phyloP scores from a whole-genome alignment of 208 protist genomes.

The Crithidia brevicula region DNA sequence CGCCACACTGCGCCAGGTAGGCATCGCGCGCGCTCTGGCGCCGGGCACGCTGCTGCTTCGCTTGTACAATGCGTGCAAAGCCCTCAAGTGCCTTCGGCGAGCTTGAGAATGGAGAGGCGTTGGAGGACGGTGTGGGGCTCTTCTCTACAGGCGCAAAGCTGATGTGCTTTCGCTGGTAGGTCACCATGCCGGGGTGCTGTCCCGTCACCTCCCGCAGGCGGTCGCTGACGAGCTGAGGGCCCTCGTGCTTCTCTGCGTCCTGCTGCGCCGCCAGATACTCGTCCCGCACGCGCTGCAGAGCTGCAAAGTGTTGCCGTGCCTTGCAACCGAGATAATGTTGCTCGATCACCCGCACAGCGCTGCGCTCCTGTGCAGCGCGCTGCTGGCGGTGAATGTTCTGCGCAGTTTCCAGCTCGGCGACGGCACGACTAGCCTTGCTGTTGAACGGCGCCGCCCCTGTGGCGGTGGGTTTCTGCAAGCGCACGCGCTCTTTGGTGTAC shows the following conservation, averaged over 20 bases:
- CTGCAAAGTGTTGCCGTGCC: constrained; percentile 14
- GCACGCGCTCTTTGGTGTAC: constrained; percentile 21
- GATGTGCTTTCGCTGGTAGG: background rate
- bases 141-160: background rate
- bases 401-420: background rate
- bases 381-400: constrained; percentile 4
- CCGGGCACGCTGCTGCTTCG: constrained; percentile 23
- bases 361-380: constrained; percentile 17
- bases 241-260: constrained; percentile 9
- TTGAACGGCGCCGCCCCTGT: background rate
- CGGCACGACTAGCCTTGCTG: background rate
- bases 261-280: constrained; percentile 24
- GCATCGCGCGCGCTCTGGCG: constrained; percentile 19
- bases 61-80: constrained; percentile 5
- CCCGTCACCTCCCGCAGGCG: constrained; percentile 12
- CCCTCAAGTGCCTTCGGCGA: background rate
- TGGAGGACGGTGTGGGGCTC: background rate
- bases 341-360: constrained; percentile 16
- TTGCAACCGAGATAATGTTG: constrained; percentile 5
- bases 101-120: background rate
- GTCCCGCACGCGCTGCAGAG: constrained; percentile 20
- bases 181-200: constrained; percentile 10
- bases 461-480: background rate
- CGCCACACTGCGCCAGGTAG: constrained; percentile 21
- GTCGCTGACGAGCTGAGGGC: constrained; percentile 9